Base-by-base conservation (phyloP, 495 filamentous ascomycete genomes). In the Bathelium albidoporum region DNA sequence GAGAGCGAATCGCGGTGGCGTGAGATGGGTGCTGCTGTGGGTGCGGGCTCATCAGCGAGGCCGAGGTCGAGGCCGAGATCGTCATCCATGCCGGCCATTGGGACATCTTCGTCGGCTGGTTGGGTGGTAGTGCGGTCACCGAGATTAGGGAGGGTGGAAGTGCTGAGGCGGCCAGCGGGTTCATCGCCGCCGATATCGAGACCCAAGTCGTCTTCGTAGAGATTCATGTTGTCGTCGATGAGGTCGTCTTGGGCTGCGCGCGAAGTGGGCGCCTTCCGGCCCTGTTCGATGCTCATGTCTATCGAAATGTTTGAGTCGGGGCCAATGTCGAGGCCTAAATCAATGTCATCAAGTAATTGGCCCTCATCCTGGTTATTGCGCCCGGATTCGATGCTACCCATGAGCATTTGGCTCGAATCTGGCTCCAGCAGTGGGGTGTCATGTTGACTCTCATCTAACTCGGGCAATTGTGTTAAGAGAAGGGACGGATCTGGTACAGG, bases 221-320 rank as follows among this genome's bases (percentile, higher is more conserved):
- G 53, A 78, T 81, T 29, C 49, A 55, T 28, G 60, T 81, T 74
- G 62, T 82, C 79, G 65, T 90, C 89, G 68, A 86, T 66, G 4
- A 90, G 75, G 73, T 92, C 88, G 59, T 91, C 88, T 63, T 87
- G 74, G 59, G 49, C 49, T 11, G 49, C 49, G 10, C 83, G 79
- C 28, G 86, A 77, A 18, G 83, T 76, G 16, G 87, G 86, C 31
- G 87, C 89, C 65, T 93, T 87, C 83, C 89, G 85, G 71, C 89
- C 90, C 68, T 90, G 80, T 84, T 96, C 91, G 65, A 95, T 83
- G 66, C 87, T 92, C 22, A 78, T 74, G 63, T 85, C 83, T 63
- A 78, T 73, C 7, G 74, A 76, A 41, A 77, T 68, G 20, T 78
- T 75, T 4, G 75, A 71, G 65, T 84, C 82, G 65, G 80, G 73